A percentile compares a stretch with the other conserved stretches of the same genome.
Evolutionary conservation across 176 grass and related monocot species (phyloP).

Genomic region (Sorghum bicolor): Sorghum_bicolor_NCBIv3 NC_012877.2:1994501-1995000

Average conservation of each 20-base stretch:
- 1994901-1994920: constrained; percentile 18
- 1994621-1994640: background rate
- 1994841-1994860: constrained; percentile 3
- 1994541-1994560: background rate
- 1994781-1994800: background rate
- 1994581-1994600: background rate
- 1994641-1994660: background rate
- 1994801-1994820: constrained; percentile 35
- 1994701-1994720: background rate
- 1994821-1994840: background rate
- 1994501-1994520: background rate
- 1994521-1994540: background rate
- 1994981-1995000: constrained; percentile 10
- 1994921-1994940: constrained; percentile 10
- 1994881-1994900: constrained; percentile 37
- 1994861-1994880: background rate
- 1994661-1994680: background rate
- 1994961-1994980: constrained; percentile 24
- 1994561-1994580: background rate
- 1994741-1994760: background rate
- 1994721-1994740: background rate
- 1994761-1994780: background rate
- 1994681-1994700: background rate
- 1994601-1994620: background rate
- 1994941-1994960: constrained; percentile 11